These are phyloP conservation scores for Gryganskiella cystojenkinii DNA, from an alignment of 192 early-diverging fungal species.

Conservation along the genomic window DNA sequence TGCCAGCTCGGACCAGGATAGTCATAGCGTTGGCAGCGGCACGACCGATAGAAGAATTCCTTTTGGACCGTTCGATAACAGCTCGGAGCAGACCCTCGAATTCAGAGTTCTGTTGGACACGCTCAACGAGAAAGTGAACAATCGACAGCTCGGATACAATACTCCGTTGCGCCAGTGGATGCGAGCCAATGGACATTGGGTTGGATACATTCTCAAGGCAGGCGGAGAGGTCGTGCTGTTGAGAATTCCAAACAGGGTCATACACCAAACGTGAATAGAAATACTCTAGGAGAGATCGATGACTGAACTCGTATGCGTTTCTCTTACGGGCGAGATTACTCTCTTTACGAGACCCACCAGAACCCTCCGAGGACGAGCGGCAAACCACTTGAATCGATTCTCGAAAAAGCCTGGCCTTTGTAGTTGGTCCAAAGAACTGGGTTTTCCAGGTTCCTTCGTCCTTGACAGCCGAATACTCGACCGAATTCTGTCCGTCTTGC, in stretches of 20 bases:
- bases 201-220: background rate
- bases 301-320: background rate
- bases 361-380: background rate
- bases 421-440: background rate
- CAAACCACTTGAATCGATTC: background rate
- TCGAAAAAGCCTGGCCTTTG: background rate
- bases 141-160: background rate
- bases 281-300: background rate
- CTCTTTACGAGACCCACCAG: no score
- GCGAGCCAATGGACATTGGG: background rate
- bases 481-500: background rate
- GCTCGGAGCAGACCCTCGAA: background rate
- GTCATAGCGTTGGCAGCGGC: background rate
- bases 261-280: background rate
- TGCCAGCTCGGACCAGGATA: background rate
- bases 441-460: background rate
- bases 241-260: background rate
- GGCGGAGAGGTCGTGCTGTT: background rate
- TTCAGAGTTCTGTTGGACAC: background rate
- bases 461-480: background rate
- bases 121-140: background rate
- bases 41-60: no score
- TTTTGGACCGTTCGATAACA: background rate
- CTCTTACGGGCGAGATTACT: no score
- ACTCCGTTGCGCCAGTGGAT: background rate